Base-by-base conservation (phyloP, 2,329 filamentous ascomycete genomes). In the Fusarium napiforme region DNA sequence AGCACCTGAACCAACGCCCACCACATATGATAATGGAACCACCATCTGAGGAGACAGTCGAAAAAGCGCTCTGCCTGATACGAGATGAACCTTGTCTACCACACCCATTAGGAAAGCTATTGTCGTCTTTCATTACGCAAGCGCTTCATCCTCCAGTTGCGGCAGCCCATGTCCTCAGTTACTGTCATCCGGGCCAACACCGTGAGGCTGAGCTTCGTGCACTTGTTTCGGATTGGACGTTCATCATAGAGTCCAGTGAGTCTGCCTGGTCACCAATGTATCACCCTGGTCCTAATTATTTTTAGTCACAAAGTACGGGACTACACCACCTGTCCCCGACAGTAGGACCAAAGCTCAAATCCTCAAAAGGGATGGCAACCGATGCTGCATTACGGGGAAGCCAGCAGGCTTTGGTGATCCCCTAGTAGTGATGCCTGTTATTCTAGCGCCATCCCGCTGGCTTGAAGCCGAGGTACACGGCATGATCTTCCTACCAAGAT, bases 221-320 rank as follows among this genome's bases (percentile, higher is more conserved):
- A 7, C 49, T 53, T 11, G 2, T 37, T 21, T 36, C 32, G 7
- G 18, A 53, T 11, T 53, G 34, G 49, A 21, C 7, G 0, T 37
- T 21, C 2, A 28, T 53, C 18, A 0, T 53, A 6, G 49, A 52
- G 2, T 37, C 49, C 1, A 26, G 32, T 26, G 2, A 16, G 12
- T 6, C 0, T 18, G 2, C 2, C 5, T 19, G 0, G 0, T 7
- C 11, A 9, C 2, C 47, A 23, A 10, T 16, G 2, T 0, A n/a
- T 3, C 8, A 15, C 11, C 18, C 12, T 21, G 1, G 23, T 12
- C 12, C 45, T 49, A 1, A 49, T 7, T 4, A 6, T 4, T 5
- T 36, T 8, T 26, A 53, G 50, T 26, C 5, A 28, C 23, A 21
- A n/a, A 28, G 2, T 16, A 28, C 23, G 34, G 32, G 1, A 53